These are phyloP conservation scores for Trypanosoma grayi DNA, from an alignment of 208 protist genomes.

Conservation along the genomic window DNA sequence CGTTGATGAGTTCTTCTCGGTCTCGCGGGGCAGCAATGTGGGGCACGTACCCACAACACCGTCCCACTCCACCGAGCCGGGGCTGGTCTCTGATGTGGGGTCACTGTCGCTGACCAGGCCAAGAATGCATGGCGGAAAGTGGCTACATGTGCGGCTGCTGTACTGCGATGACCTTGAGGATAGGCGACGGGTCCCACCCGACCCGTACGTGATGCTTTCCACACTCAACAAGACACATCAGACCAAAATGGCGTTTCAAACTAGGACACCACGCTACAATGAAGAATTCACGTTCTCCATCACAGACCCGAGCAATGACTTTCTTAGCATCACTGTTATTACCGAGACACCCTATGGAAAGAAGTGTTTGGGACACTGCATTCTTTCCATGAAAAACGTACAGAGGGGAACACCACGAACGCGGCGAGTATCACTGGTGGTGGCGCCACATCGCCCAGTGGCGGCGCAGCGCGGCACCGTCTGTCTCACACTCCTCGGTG, in stretches of 20 bases:
- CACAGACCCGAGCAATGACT: slow-evolving; percentile 48
- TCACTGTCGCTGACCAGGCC: not conserved
- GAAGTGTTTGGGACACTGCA: slow-evolving; percentile 73
- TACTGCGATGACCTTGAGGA: slow-evolving; percentile 60
- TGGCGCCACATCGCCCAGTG: slow-evolving; percentile 32
- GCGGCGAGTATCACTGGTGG: slow-evolving; percentile 64
- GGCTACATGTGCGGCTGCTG: slow-evolving; percentile 61
- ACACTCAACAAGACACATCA: slow-evolving; percentile 61
- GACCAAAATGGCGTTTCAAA: slow-evolving; percentile 50
- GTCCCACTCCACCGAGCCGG: not conserved
- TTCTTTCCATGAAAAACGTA: slow-evolving; percentile 74
- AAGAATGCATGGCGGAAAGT: not conserved
- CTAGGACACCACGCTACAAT: slow-evolving; percentile 59
- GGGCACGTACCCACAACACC: not conserved
- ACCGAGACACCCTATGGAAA: slow-evolving; percentile 79
- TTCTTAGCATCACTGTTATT: slow-evolving; percentile 64
- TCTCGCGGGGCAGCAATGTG: not conserved
- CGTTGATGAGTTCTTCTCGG: slow-evolving; percentile 54
- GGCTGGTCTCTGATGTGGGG: not conserved
- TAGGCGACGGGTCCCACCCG: slow-evolving; percentile 30
- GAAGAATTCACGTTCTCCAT: slow-evolving; percentile 66
- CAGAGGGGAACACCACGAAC: slow-evolving; percentile 52
- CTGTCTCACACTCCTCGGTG: slow-evolving; percentile 54
- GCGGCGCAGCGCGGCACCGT: slow-evolving; percentile 58
- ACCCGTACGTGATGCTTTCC: slow-evolving; percentile 77